Evolutionary conservation across 306 rosid species (phyloP).

Genomic region (Abrus pulchellus): DNA sequence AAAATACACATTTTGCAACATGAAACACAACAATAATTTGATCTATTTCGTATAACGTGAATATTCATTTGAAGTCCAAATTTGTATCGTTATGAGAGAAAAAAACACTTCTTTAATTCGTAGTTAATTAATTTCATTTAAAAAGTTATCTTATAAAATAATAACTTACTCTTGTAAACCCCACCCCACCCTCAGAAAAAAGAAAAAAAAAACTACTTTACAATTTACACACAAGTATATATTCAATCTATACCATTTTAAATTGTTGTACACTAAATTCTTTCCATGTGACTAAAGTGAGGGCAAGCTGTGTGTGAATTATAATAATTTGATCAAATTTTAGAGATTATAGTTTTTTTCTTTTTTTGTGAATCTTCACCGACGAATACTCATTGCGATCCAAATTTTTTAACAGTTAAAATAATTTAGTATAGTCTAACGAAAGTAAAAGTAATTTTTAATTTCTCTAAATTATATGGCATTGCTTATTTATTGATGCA

Average conservation of each 20-base stretch:
- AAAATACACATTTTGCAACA: background rate
- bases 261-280: background rate
- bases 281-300: constrained; percentile 14
- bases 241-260: background rate
- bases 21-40: background rate
- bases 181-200: background rate
- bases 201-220: background rate
- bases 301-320: background rate
- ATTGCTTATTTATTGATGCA: background rate
- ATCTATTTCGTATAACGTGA: too few relatives aligned
- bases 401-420: background rate
- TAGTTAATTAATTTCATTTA: too few relatives aligned
- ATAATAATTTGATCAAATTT: background rate
- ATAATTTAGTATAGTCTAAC: background rate
- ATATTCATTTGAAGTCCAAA: too few relatives aligned
- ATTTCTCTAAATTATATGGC: background rate
- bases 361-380: background rate
- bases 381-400: background rate
- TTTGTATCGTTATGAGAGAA: too few relatives aligned
- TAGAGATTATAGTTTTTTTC: background rate
- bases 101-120: too few relatives aligned
- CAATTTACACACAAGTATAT: background rate
- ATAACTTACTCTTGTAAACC: background rate
- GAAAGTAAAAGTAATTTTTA: background rate
- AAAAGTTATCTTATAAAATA: background rate